Evolutionary conservation across 768 basidiomycete genomes (phyloP), one percentile per base, ranked within the genome.

Genomic region (Botryobasidium botryosum): DNA sequence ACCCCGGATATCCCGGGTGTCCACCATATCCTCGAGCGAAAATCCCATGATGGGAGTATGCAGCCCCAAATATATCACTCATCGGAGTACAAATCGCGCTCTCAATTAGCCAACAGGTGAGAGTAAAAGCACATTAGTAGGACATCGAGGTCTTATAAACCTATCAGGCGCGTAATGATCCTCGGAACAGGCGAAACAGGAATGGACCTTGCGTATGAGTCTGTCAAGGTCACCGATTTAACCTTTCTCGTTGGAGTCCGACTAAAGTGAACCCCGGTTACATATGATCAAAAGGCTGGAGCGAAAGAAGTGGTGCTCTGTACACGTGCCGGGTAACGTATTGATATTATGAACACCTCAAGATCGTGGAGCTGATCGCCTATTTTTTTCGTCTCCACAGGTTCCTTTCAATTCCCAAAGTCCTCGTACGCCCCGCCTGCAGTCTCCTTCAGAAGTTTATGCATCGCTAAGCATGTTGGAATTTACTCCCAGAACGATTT

Each of bases 111-210:
- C 12, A 66, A 64, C n/a, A n/a, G n/a, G n/a, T n/a, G n/a, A n/a
- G n/a, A n/a, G n/a, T n/a, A n/a, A n/a, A n/a, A n/a, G n/a, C n/a
- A n/a, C n/a, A n/a, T n/a, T n/a, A n/a, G n/a, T n/a, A n/a, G n/a
- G n/a, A n/a, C n/a, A n/a, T n/a, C n/a, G n/a, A n/a, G n/a, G n/a
- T n/a, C n/a, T n/a, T n/a, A n/a, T n/a, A n/a, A n/a, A n/a, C n/a
- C n/a, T n/a, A n/a, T n/a, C 21, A 64, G 66, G 50, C 61, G 63
- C 20, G 66, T 77, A 18, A 61, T 76, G 60, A 64, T 77, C 20
- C 61, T 76, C 15, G 75, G 75, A 0, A 70, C 67, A 7, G 75
- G 75, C 2, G 75, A 77, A 55, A 77, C 75, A 4, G 73, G 72
- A 2, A 71, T 74, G 69, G 75, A 77, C 50, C 56, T 77, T 15